Evolutionary conservation across 495 filamentous ascomycete species (phyloP).

Genomic region (Penicillium angulare): DNA sequence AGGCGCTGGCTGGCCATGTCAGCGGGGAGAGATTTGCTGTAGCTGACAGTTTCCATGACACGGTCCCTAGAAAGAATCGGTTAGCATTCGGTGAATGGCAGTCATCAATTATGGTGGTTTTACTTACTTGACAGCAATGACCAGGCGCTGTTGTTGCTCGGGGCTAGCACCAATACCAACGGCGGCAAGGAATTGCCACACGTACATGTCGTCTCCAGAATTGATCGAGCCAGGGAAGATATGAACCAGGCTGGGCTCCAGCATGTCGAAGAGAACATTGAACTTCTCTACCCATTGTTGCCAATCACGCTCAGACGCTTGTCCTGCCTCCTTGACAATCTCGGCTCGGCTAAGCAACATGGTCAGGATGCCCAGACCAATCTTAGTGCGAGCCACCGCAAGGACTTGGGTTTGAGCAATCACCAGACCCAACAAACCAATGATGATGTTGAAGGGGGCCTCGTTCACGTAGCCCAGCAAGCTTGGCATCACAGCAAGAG

Average conservation of each 20-base stretch:
- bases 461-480: slow-evolving; percentile 87
- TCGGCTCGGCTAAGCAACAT: slow-evolving; percentile 95
- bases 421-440: slow-evolving; percentile 81
- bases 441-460: slow-evolving; percentile 83
- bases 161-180: slow-evolving; percentile 89
- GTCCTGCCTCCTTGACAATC: slow-evolving; percentile 77
- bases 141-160: slow-evolving; percentile 89
- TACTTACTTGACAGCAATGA: slow-evolving; percentile 86
- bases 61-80: slow-evolving; percentile 58
- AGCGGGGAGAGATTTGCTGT: slow-evolving; percentile 82
- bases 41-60: slow-evolving; percentile 90
- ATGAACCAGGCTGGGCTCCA: slow-evolving; percentile 77
- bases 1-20: slow-evolving; percentile 79
- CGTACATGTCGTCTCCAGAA: slow-evolving; percentile 84
- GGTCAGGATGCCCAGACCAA: slow-evolving; percentile 85
- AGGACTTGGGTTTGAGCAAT: slow-evolving; percentile 78
- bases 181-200: slow-evolving; percentile 96
- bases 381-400: slow-evolving; percentile 72
- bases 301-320: slow-evolving; percentile 69
- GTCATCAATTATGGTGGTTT: not conserved
- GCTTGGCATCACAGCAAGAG: slow-evolving; percentile 80
- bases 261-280: slow-evolving; percentile 78
- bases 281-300: slow-evolving; percentile 81
- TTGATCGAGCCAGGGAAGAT: slow-evolving; percentile 86
- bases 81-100: slow-evolving; percentile 14